Conservation (phyloP, 2,329 filamentous ascomycete genomes). For the Sporothrix variecibatus region DNA sequence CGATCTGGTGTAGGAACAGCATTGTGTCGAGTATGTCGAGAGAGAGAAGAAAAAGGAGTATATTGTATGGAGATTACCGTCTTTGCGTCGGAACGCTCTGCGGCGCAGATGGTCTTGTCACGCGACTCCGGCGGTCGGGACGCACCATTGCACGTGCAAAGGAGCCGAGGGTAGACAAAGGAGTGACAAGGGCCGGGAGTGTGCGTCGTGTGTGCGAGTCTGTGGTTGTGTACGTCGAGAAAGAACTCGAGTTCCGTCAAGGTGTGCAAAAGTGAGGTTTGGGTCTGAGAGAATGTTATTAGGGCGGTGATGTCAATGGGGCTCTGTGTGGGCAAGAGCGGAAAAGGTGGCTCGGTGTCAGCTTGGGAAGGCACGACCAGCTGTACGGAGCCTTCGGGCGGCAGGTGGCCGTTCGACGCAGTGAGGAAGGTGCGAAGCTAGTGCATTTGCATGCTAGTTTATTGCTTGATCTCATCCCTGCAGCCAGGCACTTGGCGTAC, state of each 20-base stretch:
- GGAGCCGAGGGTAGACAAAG: not conserved
- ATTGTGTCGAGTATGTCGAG: conserved; percentile 50
- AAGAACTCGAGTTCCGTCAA: not conserved
- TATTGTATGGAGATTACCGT: not conserved
- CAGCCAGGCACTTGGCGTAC: not conserved
- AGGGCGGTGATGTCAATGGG: conserved; percentile 17
- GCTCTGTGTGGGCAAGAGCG: not conserved
- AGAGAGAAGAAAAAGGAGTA: not conserved
- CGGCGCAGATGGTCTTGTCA: conserved; percentile 22
- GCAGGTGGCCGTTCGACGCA: not conserved
- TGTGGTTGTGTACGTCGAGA: conserved; percentile 3
- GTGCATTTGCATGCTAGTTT: not conserved
- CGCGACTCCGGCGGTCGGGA: conserved; percentile 19
- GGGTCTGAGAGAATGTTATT: not conserved
- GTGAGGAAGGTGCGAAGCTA: not conserved
- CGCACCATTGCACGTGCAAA: conserved; percentile 24
- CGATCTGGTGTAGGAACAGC: conserved; percentile 88
- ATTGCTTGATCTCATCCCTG: conserved; percentile 15
- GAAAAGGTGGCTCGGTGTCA: conserved; percentile 17
- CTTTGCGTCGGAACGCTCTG: conserved; percentile 8
- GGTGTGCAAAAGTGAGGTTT: not conserved
- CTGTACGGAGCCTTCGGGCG: conserved; percentile 1
- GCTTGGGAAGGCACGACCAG: not conserved
- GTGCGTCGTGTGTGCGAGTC: not conserved
- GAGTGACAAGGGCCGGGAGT: not conserved